Conservation (phyloP, 495 filamentous ascomycete species). For the Podospora pseudocomata region DNA sequence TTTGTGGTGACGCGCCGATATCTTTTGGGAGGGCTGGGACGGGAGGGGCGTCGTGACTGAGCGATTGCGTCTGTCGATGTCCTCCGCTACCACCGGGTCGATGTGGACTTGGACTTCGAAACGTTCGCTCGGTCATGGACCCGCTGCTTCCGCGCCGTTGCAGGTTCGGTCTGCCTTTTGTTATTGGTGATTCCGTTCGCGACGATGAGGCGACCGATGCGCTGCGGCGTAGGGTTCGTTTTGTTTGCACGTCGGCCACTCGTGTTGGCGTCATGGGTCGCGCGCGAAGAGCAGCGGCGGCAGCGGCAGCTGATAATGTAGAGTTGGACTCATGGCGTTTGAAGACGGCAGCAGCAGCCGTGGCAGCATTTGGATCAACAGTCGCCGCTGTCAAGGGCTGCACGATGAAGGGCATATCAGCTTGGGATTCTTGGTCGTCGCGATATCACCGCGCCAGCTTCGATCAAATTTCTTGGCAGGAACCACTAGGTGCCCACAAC, state of each 20-base stretch:
- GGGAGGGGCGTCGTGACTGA: conserved; percentile 56
- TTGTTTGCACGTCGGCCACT: conserved; percentile 80
- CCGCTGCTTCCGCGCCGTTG: conserved; percentile 64
- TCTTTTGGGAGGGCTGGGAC: conserved; percentile 65
- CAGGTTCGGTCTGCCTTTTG: conserved; percentile 45
- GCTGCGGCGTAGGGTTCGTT: conserved; percentile 71
- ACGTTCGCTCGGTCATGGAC: conserved; percentile 84
- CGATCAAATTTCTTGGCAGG: neutral
- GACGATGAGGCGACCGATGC: conserved; percentile 62
- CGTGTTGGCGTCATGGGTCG: conserved; percentile 70
- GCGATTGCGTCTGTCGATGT: conserved; percentile 22
- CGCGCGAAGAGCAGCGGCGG: conserved; percentile 75
- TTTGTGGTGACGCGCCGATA: conserved; percentile 26
- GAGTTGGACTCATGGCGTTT: conserved; percentile 57
- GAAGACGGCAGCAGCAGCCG: conserved; percentile 78
- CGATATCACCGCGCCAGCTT: neutral
- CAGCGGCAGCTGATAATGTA: conserved; percentile 78
- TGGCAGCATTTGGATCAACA: conserved; percentile 65
- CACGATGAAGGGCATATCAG: conserved; percentile 16
- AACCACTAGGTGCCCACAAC: neutral
- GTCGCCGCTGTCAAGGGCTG: conserved; percentile 59
- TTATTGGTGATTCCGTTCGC: conserved; percentile 44
- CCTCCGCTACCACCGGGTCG: conserved; percentile 44
- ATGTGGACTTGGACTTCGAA: conserved; percentile 65
- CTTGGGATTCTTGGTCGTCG: conserved; percentile 3